Base-by-base conservation (phyloP, 2,329 filamentous ascomycete genomes). In the Bretziella fagacearum region DNA sequence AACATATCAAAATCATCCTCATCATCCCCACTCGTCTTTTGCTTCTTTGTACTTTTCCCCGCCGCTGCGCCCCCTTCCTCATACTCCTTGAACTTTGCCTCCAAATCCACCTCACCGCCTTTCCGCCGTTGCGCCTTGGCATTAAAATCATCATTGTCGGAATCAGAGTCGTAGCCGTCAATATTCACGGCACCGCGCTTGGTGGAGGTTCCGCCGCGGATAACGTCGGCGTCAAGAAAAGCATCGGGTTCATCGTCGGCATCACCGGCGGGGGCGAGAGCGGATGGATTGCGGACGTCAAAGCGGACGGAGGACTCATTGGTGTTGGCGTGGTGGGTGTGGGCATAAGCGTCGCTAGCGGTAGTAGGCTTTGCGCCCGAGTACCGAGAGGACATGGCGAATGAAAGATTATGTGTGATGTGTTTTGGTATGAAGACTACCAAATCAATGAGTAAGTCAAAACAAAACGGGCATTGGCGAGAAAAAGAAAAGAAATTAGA, bases 121-220 rank as follows among this genome's bases (percentile, higher is more conserved):
- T 63, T 65, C 53, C 70, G 73, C 48, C 71, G 71, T 50, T 79
- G 76, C 4, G 82, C 81, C 44, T 83, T 74, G 26, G 73, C 73
- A 55, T 91, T 75, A 60, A 94, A 93, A 37, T 83, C 86, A 58
- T 96, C 91, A 53, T 93, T 89, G 45, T 81, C 76, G 2, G 89
- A 93, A 62, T 98, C 91, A 7, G 82, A 91, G 55, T 96, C 89
- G 64, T 96, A 98, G 44, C 91, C 91, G 58, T 96, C 91, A 33
- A 98, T 77, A 57, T 96, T 95, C 47, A 98, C 84, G 0, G 89
- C 91, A 54, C 89, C 89, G 52, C 91, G 84, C 61, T 94, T 94
- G 1, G 85, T 84, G 33, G 77, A 73, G 26, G 75, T 72, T 15
- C 76, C 71, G 2, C 79, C 82, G 13, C 87, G 86, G 53, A 96